Conservation (phyloP, 768 basidiomycete species). For the Russula olivacea region DNA sequence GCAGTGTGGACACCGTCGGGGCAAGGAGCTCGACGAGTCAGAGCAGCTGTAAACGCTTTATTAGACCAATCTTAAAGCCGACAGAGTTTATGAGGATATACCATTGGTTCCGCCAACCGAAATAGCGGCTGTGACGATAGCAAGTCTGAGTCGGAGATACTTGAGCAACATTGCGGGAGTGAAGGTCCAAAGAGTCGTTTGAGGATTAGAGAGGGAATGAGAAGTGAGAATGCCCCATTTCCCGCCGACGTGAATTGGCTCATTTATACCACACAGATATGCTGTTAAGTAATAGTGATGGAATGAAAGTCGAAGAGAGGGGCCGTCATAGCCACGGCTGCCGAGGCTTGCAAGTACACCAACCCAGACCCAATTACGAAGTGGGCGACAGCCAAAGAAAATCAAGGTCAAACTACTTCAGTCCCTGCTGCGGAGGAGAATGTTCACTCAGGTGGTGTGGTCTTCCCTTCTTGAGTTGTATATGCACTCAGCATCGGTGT, state of each 20-base stretch:
- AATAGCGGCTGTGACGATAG: slow-evolving; percentile 18
- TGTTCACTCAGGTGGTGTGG: neutral
- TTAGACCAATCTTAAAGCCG: neutral
- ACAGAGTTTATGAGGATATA: neutral
- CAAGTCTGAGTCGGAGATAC: slow-evolving; percentile 1
- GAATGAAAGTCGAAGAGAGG: slow-evolving; percentile 1
- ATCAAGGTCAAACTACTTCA: neutral
- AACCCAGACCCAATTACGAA: neutral
- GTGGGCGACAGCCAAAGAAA: neutral
- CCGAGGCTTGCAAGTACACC: neutral
- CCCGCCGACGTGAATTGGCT: neutral
- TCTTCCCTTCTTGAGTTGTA: too few relatives aligned
- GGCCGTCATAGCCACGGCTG: neutral
- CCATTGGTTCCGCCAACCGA: slow-evolving; percentile 22
- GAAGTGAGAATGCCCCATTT: neutral
- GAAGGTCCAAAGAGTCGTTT: neutral
- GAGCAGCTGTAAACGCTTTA: slow-evolving; percentile 18
- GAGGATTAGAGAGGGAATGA: neutral
- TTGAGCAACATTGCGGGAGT: slow-evolving; percentile 27
- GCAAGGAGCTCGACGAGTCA: slow-evolving; percentile 28
- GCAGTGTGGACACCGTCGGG: slow-evolving; percentile 31
- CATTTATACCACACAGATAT: slow-evolving; percentile 1
- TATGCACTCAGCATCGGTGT: too few relatives aligned
- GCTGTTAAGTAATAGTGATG: neutral
- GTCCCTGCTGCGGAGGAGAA: neutral